Percentiles rank a stretch among this genome's conserved stretches.
Evolutionary conservation across 352 stramenopile genomes (phyloP).

Genomic region (Phytophthora fragariae): DNA sequence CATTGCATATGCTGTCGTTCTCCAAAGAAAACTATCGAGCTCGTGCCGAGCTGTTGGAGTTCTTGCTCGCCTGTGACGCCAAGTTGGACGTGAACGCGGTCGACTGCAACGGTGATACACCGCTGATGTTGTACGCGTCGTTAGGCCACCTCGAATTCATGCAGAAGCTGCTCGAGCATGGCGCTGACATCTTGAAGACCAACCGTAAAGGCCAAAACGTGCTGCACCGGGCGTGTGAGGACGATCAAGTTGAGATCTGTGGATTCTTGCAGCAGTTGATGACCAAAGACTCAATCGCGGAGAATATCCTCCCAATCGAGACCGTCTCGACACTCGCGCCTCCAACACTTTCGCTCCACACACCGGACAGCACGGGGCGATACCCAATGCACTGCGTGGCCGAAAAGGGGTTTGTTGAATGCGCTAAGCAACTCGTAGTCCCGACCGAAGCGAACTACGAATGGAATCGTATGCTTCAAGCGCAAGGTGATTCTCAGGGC

Average conservation of each 20-base stretch:
- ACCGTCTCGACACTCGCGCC: neutral
- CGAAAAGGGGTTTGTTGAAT: conserved; percentile 60
- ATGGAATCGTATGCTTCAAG: conserved; percentile 36
- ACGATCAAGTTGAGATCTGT: conserved; percentile 70
- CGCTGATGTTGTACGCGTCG: conserved; percentile 63
- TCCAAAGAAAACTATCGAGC: conserved; percentile 54
- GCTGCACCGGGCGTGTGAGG: conserved; percentile 66
- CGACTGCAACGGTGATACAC: conserved; percentile 55
- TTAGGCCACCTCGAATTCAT: conserved; percentile 59
- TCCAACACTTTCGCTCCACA: conserved; percentile 34
- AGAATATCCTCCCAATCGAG: conserved; percentile 14
- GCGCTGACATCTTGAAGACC: conserved; percentile 35
- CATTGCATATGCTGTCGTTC: conserved; percentile 69
- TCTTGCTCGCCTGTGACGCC: conserved; percentile 45
- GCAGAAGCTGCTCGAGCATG: conserved; percentile 39
- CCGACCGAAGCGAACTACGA: conserved; percentile 16
- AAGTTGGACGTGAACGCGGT: conserved; percentile 51
- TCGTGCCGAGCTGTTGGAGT: conserved; percentile 61
- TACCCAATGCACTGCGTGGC: conserved; percentile 60
- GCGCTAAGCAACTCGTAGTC: conserved; percentile 52
- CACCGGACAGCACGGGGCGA: conserved; percentile 33
- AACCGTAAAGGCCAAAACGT: conserved; percentile 50
- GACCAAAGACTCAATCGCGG: conserved; percentile 24
- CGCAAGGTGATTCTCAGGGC: conserved; percentile 35
- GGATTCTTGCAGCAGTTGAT: conserved; percentile 47